Evolutionary conservation across 1,284 basidiomycete species (phyloP).

Genomic region (Boletus semigastroideus): DNA sequence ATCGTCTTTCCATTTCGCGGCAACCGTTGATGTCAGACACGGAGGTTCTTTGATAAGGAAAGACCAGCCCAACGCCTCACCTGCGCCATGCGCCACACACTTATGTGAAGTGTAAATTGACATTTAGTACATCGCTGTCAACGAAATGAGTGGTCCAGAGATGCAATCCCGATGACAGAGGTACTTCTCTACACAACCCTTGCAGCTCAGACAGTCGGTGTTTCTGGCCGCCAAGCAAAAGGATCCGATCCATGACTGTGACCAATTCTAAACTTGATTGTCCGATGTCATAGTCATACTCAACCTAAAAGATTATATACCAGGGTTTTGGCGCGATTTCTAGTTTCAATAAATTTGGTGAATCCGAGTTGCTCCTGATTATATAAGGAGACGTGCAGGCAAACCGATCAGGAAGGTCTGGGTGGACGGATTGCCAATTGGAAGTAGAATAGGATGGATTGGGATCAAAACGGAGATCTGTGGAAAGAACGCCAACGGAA

Average conservation of each 20-base stretch:
- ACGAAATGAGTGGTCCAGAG: conserved; percentile 1
- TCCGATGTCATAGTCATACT: no score
- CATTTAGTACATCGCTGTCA: not conserved
- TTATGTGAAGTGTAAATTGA: not conserved
- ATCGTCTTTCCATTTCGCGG: not conserved
- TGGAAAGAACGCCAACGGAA: not conserved
- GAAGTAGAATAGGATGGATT: not conserved
- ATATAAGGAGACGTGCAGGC: conserved; percentile 9
- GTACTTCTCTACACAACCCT: not conserved
- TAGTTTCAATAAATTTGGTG: not conserved
- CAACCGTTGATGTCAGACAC: not conserved
- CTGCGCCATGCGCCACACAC: not conserved
- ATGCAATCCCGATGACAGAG: not conserved
- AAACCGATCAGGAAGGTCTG: conserved; percentile 15
- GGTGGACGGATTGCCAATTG: not conserved
- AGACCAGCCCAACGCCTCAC: not conserved
- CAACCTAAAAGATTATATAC: not conserved
- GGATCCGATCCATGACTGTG: not conserved
- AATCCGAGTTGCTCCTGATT: not conserved
- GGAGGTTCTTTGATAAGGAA: not conserved
- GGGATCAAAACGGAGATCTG: not conserved
- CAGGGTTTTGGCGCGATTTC: conserved; percentile 4
- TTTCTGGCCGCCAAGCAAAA: not conserved
- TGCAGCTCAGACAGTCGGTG: not conserved
- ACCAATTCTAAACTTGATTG: no score